Evolutionary conservation across 805 yeast species (phyloP).

Genomic region (Saturnispora serradocipensis): DNA sequence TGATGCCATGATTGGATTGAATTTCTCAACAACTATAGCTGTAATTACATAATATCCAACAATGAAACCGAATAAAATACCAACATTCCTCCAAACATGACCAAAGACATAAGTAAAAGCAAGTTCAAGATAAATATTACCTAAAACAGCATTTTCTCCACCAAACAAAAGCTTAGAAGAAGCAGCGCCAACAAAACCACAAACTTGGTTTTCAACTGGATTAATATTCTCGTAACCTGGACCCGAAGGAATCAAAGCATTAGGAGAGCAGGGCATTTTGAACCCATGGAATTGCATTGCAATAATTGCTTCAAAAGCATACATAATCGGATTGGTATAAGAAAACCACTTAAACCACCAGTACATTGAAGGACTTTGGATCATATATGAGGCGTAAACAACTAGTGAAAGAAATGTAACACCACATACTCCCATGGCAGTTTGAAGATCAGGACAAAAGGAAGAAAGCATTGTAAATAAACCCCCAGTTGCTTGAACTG

Average conservation of each 20-base stretch:
- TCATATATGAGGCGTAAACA: conserved; percentile 55
- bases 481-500: conserved; percentile 37
- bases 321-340: conserved; percentile 39
- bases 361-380: conserved; percentile 49
- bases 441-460: conserved; percentile 35
- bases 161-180: conserved; percentile 15
- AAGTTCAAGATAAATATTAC: conserved; percentile 37
- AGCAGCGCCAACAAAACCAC: conserved; percentile 45
- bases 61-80: conserved; percentile 36
- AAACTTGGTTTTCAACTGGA: conserved; percentile 33
- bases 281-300: conserved; percentile 49
- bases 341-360: conserved; percentile 56
- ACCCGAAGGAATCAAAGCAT: conserved; percentile 43
- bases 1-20: conserved; percentile 22
- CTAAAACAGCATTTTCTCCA: conserved; percentile 35
- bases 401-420: conserved; percentile 40
- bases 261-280: conserved; percentile 38
- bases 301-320: conserved; percentile 45
- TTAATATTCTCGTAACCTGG: conserved; percentile 37
- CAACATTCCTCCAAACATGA: conserved; percentile 78
- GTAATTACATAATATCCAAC: conserved; percentile 30
- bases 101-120: conserved; percentile 43
- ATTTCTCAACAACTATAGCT: conserved; percentile 23
- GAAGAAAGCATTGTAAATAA: conserved; percentile 48
- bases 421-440: conserved; percentile 57